Evolutionary conservation across 1,139 yeast genomes (phyloP).

Genomic region (Geotrichum aggregatum): DNA sequence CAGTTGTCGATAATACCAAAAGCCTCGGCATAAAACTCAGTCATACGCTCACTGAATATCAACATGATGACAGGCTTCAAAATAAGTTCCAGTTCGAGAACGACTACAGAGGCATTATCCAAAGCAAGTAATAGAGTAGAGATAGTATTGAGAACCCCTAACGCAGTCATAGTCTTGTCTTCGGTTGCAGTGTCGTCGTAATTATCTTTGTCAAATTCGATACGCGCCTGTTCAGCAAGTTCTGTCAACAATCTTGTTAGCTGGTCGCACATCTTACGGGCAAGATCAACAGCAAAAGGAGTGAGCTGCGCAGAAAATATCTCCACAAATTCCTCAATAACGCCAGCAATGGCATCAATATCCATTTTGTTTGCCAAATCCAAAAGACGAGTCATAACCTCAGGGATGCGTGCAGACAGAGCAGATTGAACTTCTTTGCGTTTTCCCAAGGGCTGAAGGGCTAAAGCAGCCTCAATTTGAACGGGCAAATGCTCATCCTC

Average conservation of each 20-base stretch:
- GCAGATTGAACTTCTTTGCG: constrained; percentile 65
- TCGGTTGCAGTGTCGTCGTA: constrained; percentile 48
- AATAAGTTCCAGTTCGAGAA: constrained; percentile 64
- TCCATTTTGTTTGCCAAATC: constrained; percentile 78
- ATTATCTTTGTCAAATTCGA: constrained; percentile 31
- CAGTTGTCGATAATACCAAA: constrained; percentile 84
- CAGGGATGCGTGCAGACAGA: constrained; percentile 63
- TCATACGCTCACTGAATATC: constrained; percentile 60
- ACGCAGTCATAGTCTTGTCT: constrained; percentile 83
- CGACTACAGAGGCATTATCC: constrained; percentile 71
- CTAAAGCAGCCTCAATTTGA: constrained; percentile 77
- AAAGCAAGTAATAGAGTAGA: constrained; percentile 81
- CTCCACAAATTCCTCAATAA: constrained; percentile 95
- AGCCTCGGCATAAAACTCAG: constrained; percentile 77
- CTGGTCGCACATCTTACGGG: constrained; percentile 74
- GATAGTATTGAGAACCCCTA: constrained; percentile 82
- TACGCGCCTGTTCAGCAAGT: constrained; percentile 46
- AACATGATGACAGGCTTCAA: constrained; percentile 68
- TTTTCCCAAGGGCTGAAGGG: constrained; percentile 72
- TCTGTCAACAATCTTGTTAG: constrained; percentile 71
- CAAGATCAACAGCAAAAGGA: constrained; percentile 88
- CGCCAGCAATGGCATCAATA: constrained; percentile 80
- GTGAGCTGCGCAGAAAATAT: constrained; percentile 81
- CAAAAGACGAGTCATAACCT: constrained; percentile 76
- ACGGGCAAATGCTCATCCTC: constrained; percentile 62